Conservation (phyloP, 225 moss, liverwort and hornwort genomes). For the Neckera pumila region DNA sequence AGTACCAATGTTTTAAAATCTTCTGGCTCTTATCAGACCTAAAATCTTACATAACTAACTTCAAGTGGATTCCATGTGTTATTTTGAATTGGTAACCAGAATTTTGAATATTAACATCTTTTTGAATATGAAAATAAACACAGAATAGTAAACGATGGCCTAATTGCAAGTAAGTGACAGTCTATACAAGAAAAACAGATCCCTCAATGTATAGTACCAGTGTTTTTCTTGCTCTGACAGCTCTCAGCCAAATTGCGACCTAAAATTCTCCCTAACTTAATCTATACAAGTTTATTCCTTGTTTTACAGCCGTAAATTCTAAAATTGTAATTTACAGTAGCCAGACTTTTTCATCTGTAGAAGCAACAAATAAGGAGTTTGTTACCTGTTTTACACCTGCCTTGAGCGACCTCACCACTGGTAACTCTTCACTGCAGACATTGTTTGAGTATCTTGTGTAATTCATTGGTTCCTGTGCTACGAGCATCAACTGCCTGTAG, state of each 20-base stretch:
- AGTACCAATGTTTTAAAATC: neutral
- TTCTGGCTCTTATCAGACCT: neutral
- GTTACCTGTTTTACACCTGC: conserved; percentile 15
- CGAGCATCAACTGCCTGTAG: neutral
- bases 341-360: too few relatives aligned
- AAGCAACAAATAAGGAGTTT: too few relatives aligned
- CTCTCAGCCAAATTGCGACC: neutral
- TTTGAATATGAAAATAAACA: neutral
- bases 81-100: neutral
- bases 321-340: too few relatives aligned
- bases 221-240: neutral
- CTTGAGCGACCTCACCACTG: conserved; percentile 74
- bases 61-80: neutral
- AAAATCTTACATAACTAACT: neutral
- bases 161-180: neutral
- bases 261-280: neutral
- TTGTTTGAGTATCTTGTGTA: neutral
- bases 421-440: conserved; percentile 9
- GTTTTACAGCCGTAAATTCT: too few relatives aligned
- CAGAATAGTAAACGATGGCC: conserved; percentile 4
- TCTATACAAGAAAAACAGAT: neutral
- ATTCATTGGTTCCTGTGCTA: neutral
- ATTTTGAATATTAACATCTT: neutral
- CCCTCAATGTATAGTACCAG: neutral
- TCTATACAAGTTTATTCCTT: too few relatives aligned